Base-by-base conservation (phyloP, 2,329 filamentous ascomycete species). In the Talaromyces islandicus region DNA sequence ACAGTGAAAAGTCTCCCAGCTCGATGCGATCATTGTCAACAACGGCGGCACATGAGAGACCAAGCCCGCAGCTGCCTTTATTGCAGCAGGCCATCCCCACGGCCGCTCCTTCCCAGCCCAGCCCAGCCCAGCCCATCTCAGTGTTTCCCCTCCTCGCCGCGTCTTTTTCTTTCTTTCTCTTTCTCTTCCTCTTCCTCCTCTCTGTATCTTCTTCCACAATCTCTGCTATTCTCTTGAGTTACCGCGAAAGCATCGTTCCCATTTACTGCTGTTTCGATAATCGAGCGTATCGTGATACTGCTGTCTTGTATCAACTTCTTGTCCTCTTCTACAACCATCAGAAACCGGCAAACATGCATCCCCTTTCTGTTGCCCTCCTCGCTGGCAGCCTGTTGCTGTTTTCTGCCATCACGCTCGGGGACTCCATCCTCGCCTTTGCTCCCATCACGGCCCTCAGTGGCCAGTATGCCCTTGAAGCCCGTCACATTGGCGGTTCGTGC, bases 401-500 rank as follows among this genome's bases (percentile, higher is more conserved):
- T 25, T 17, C 52, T 19, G 12, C 12, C 38, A 21, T 41, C 9
- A n/a, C 52, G 11, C 35, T 55, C 29, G 60, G 53, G 9, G 56
- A 32, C 17, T 54, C 48, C 19, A 58, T 62, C 30, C 56, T 53
- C 29, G 60, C 46, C 14, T 30, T 57, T 46, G 60, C 60, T 11
- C 56, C 60, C 4, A 21, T 62, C 4, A 62, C 60, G 32, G 46
- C 56, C 24, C 60, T 62, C 7, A 32, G 43, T 5, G n/a, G 24
- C 11, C 32, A 51, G 48, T 48, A 54, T 7, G 55, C 35, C n/a
- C 50, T 57, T 10, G 32, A 51, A 24, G 50, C 43, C 17, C 60
- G 60, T 21, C 17, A 55, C 21, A 30, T 51, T 14, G 43, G 25
- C 25, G 60, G 56, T 9, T 27, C 35, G 7, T 62, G 60, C n/a